These are phyloP conservation scores for Lepiota venenata DNA, from an alignment of 768 basidiomycete genomes.

Conservation along the genomic window DNA sequence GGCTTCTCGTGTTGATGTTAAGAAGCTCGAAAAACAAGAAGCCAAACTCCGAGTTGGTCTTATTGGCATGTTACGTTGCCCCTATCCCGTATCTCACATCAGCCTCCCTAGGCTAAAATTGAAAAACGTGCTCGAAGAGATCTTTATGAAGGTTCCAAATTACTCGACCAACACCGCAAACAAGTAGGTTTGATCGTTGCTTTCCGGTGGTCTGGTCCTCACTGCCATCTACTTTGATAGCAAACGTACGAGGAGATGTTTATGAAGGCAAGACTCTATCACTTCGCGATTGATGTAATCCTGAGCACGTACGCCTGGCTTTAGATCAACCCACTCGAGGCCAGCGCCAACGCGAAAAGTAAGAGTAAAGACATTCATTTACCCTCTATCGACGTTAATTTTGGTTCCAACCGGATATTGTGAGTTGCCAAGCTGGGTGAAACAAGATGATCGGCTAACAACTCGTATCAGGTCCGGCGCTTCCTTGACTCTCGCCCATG, in stretches of 20 bases:
- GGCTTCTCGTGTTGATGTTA: conserved; percentile 89
- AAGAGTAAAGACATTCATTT: conserved; percentile 98
- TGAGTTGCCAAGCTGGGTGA: conserved; percentile 25
- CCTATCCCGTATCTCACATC: not conserved
- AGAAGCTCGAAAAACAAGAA: conserved; percentile 95
- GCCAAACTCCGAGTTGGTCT: conserved; percentile 79
- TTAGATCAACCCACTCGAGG: conserved; percentile 91
- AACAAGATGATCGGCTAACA: conserved; percentile 1
- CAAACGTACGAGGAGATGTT: conserved; percentile 99
- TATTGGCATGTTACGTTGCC: conserved; percentile 5
- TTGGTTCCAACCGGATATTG: conserved; percentile 94
- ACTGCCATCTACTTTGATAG: conserved; percentile 30
- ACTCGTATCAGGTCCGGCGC: conserved; percentile 64
- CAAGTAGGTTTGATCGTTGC: conserved; percentile 48
- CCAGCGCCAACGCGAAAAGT: conserved; percentile 72
- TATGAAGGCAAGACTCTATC: conserved; percentile 71
- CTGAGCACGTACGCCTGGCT: not conserved
- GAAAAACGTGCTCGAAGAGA: conserved; percentile 91
- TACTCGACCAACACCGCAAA: conserved; percentile 89
- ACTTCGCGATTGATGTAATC: not conserved
- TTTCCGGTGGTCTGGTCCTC: conserved; percentile 1
- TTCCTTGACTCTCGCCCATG: conserved; percentile 82
- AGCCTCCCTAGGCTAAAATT: conserved; percentile 74
- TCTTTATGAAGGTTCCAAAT: conserved; percentile 94
- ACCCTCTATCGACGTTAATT: conserved; percentile 92